Conservation (phyloP, 164 flowering plant genomes). For the Akebia trifoliata region DNA sequence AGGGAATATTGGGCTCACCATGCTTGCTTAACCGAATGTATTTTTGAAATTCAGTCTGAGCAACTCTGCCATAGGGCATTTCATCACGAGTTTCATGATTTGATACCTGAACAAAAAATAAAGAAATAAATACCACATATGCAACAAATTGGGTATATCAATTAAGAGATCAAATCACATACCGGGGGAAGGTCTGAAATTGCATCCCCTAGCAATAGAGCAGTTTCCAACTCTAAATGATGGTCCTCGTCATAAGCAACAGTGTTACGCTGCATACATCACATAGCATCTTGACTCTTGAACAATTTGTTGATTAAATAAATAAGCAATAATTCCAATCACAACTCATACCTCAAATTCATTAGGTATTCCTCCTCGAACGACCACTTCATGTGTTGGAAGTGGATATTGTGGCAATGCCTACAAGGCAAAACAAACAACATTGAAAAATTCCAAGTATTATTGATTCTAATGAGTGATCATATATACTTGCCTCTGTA, state of each 20-base stretch:
- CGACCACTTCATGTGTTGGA: conserved; percentile 76
- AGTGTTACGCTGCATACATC: conserved; percentile 33
- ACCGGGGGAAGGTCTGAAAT: conserved; percentile 83
- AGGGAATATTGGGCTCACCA: conserved; percentile 34
- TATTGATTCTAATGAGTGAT: too few relatives aligned
- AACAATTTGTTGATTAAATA: too few relatives aligned
- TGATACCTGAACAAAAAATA: conserved; percentile 35
- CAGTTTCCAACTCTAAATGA: conserved; percentile 22
- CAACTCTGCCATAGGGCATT: conserved; percentile 41
- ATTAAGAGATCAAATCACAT: conserved; percentile 11
- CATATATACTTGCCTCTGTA: conserved; percentile 38
- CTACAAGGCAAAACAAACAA: conserved; percentile 33
- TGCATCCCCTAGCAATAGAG: conserved; percentile 57
- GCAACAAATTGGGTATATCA: not conserved
- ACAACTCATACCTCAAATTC: conserved; percentile 59
- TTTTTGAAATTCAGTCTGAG: conserved; percentile 58
- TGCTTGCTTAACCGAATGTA: conserved; percentile 42
- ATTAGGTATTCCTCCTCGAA: conserved; percentile 42
- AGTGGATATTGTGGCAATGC: conserved; percentile 67
- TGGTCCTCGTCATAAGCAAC: conserved; percentile 46
- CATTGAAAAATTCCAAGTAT: too few relatives aligned
- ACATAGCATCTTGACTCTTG: not conserved
- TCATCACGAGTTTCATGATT: conserved; percentile 60
- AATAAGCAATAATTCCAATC: not conserved
- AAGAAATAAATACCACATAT: not conserved